Percentiles rank a stretch among this genome's conserved stretches.
Evolutionary conservation across 495 filamentous ascomycete species (phyloP).

Genomic region (Zalerion maritima): DNA sequence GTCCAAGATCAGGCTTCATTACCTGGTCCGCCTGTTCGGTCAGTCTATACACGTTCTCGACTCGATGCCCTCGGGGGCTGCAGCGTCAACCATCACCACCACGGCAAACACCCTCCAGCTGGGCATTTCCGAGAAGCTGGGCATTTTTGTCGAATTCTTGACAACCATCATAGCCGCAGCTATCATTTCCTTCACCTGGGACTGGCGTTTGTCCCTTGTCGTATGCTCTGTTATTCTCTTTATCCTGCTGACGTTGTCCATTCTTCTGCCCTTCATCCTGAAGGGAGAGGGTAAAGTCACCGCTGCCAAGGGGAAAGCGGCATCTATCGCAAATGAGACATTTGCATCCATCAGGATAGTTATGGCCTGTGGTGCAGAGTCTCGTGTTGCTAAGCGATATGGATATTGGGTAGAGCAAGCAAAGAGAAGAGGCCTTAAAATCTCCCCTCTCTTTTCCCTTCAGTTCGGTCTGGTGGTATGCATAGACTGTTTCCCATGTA

Average conservation of each 20-base stretch:
- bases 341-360: slow-evolving; percentile 44
- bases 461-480: slow-evolving; percentile 15
- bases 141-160: slow-evolving; percentile 26
- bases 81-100: slow-evolving; percentile 43
- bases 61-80: slow-evolving; percentile 36
- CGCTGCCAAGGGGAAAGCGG: slow-evolving; percentile 33
- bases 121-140: slow-evolving; percentile 43
- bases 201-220: slow-evolving; percentile 42
- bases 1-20: slow-evolving; percentile 35
- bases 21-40: slow-evolving; percentile 35
- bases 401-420: slow-evolving; percentile 41
- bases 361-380: slow-evolving; percentile 48
- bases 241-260: slow-evolving; percentile 35
- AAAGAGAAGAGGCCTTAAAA: slow-evolving; percentile 32
- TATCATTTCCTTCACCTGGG: slow-evolving; percentile 39
- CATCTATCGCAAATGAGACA: slow-evolving; percentile 43
- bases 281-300: slow-evolving; percentile 35
- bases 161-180: slow-evolving; percentile 27
- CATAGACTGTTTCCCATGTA: not conserved
- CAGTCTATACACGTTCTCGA: slow-evolving; percentile 43
- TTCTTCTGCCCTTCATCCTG: slow-evolving; percentile 43
- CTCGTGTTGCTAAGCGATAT: slow-evolving; percentile 35
- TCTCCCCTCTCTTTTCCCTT: slow-evolving; percentile 27
- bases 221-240: slow-evolving; percentile 43
- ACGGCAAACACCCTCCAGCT: slow-evolving; percentile 45